Percentiles rank a stretch among this genome's conserved stretches.
Conservation (phyloP, 306 rosid species). For the Prunus dulcis region DNA sequence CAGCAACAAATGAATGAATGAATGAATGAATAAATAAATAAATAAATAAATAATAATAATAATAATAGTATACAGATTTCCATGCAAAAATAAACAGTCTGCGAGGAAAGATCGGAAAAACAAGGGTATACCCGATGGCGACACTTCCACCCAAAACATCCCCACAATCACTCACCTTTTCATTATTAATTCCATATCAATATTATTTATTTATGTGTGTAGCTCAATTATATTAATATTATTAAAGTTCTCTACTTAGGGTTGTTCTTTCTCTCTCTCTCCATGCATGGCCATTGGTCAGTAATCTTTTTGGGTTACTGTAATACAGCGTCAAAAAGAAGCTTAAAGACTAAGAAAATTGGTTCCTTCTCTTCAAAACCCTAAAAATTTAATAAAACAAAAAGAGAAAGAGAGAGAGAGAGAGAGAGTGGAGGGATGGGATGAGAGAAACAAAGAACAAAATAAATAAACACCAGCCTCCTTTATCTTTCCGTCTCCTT, state of each 20-base stretch:
- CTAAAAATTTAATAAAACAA: constrained; percentile 45
- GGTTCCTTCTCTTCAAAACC: constrained; percentile 33
- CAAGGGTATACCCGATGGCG: constrained; percentile 65
- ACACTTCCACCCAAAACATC: constrained; percentile 75
- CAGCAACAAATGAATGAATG: not conserved
- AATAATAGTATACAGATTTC: not conserved
- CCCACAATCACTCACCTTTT: constrained; percentile 56
- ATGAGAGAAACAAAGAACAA: constrained; percentile 24
- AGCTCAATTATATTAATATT: not conserved
- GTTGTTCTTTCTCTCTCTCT: constrained; percentile 8
- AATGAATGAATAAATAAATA: not conserved
- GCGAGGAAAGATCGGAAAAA: constrained; percentile 41
- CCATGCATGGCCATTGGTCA: constrained; percentile 40
- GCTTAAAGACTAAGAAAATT: constrained; percentile 46
- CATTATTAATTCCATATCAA: constrained; percentile 32
- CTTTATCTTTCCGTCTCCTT: constrained; percentile 72
- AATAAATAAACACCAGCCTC: constrained; percentile 40
- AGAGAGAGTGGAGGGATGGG: not conserved
- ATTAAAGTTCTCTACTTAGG: constrained; percentile 27
- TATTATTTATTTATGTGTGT: constrained; percentile 10
- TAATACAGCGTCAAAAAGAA: constrained; percentile 26
- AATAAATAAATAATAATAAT: too few species aligned
- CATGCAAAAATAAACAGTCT: constrained; percentile 34
- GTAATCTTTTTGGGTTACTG: constrained; percentile 30
- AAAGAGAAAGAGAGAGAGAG: constrained; percentile 18